Percentiles rank a stretch among this genome's conserved stretches.
These are phyloP conservation scores for Mycena vitilis DNA, from an alignment of 768 basidiomycete genomes.

Conservation along the genomic window DNA sequence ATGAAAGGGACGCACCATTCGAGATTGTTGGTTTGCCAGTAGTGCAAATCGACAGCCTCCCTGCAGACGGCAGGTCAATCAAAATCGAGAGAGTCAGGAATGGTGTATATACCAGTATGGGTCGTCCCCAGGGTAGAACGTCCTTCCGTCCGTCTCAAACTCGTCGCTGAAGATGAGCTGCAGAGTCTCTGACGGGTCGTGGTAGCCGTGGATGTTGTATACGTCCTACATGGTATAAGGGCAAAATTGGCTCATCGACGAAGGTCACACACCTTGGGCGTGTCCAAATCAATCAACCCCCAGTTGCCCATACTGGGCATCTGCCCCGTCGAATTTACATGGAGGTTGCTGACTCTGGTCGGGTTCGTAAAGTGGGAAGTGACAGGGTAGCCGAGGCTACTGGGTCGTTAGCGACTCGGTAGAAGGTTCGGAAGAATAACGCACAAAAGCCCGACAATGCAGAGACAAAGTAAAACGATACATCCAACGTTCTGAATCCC, in stretches of 20 bases:
- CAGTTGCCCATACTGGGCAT: constrained; percentile 48
- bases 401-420: constrained; percentile 66
- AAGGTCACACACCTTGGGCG: not conserved
- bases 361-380: constrained; percentile 19
- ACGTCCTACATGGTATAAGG: constrained; percentile 40
- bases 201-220: constrained; percentile 54
- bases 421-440: constrained; percentile 58
- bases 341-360: not conserved
- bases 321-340: constrained; percentile 27
- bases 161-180: constrained; percentile 84
- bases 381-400: constrained; percentile 65
- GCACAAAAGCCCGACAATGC: constrained; percentile 51
- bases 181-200: constrained; percentile 47
- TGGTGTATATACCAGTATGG: constrained; percentile 57
- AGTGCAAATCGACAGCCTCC: constrained; percentile 71
- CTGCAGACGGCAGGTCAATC: not conserved
- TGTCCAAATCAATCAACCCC: constrained; percentile 52
- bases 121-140: constrained; percentile 78
- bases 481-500: constrained; percentile 70
- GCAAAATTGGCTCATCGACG: not conserved
- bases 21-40: constrained; percentile 64
- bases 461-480: constrained; percentile 48
- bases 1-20: constrained; percentile 43
- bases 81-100: not conserved
- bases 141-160: constrained; percentile 78